A percentile compares a stretch with the other conserved stretches of the same genome.
Evolutionary conservation across 2,329 filamentous ascomycete species (phyloP).

Genomic region (Trichophyton rubrum): DNA sequence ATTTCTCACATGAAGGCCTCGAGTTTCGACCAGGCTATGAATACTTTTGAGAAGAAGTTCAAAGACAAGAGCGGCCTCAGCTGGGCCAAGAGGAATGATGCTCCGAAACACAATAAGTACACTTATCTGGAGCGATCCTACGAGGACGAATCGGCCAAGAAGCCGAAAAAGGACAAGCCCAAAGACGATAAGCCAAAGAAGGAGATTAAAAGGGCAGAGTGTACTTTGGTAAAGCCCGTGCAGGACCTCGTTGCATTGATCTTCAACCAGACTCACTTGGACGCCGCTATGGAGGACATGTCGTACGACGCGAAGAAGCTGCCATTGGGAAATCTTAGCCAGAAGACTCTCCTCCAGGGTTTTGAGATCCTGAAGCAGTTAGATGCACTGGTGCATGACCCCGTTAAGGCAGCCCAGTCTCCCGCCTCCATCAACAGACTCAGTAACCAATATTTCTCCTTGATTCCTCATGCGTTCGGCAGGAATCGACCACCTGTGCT

Average conservation of each 20-base stretch:
- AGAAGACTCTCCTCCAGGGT: conserved; percentile 59
- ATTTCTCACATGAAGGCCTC: conserved; percentile 30
- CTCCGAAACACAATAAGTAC: conserved; percentile 50
- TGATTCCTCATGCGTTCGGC: conserved; percentile 73
- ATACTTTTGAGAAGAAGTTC: conserved; percentile 44
- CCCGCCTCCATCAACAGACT: conserved; percentile 42
- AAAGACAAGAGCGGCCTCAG: conserved; percentile 42
- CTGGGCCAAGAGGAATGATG: conserved; percentile 37
- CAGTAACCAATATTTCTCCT: conserved; percentile 67
- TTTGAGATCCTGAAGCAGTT: conserved; percentile 68
- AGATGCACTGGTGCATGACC: conserved; percentile 50
- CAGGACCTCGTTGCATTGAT: conserved; percentile 67
- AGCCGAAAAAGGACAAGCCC: conserved; percentile 19
- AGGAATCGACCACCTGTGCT: conserved; percentile 62
- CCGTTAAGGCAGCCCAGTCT: conserved; percentile 26
- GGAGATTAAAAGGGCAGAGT: conserved; percentile 36
- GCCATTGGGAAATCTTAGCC: conserved; percentile 73
- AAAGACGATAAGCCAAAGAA: conserved; percentile 21
- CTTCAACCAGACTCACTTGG: conserved; percentile 65
- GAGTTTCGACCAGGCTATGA: conserved; percentile 28
- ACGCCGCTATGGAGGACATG: conserved; percentile 37
- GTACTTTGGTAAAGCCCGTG: conserved; percentile 47
- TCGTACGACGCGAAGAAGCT: conserved; percentile 50
- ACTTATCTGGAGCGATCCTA: conserved; percentile 72
- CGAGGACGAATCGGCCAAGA: conserved; percentile 44